These are phyloP conservation scores for Fusarium oxysporum DNA, from an alignment of 2,329 filamentous ascomycete species.

Conservation along the genomic window DNA sequence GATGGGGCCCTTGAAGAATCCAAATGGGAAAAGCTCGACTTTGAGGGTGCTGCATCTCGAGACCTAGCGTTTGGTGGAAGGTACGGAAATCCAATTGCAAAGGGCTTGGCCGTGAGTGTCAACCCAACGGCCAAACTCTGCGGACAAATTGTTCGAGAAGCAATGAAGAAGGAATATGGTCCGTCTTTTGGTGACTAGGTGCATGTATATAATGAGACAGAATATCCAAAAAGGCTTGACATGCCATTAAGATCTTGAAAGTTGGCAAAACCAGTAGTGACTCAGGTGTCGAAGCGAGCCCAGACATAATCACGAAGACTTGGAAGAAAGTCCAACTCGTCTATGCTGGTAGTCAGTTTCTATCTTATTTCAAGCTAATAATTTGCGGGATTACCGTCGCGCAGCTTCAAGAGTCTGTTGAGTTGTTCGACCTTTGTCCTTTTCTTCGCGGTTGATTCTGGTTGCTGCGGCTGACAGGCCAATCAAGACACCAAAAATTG, in stretches of 20 bases:
- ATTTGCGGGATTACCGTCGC: conserved; percentile 52
- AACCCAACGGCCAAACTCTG: conserved; percentile 78
- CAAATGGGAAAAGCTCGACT: conserved; percentile 64
- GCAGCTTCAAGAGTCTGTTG: conserved; percentile 62
- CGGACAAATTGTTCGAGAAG: conserved; percentile 75
- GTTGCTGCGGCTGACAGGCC: conserved; percentile 66
- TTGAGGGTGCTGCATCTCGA: conserved; percentile 71
- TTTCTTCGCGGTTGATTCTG: conserved; percentile 70
- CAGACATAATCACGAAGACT: conserved; percentile 30
- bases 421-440: conserved; percentile 66
- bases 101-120: conserved; percentile 70
- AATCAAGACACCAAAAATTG: conserved; percentile 68
- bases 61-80: conserved; percentile 74
- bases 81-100: conserved; percentile 74
- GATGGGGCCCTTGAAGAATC: conserved; percentile 57
- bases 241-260: conserved; percentile 2
- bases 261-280: not conserved
- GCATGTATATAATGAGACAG: conserved; percentile 17
- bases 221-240: conserved; percentile 2
- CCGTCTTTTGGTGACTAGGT: conserved; percentile 56
- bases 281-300: not conserved
- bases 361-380: not conserved
- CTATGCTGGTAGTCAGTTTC: conserved; percentile 38
- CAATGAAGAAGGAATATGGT: conserved; percentile 76
- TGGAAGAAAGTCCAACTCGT: conserved; percentile 47